Conservation (phyloP, 2,329 filamentous ascomycete genomes). For the Pseudofabraea citricarpa region DNA sequence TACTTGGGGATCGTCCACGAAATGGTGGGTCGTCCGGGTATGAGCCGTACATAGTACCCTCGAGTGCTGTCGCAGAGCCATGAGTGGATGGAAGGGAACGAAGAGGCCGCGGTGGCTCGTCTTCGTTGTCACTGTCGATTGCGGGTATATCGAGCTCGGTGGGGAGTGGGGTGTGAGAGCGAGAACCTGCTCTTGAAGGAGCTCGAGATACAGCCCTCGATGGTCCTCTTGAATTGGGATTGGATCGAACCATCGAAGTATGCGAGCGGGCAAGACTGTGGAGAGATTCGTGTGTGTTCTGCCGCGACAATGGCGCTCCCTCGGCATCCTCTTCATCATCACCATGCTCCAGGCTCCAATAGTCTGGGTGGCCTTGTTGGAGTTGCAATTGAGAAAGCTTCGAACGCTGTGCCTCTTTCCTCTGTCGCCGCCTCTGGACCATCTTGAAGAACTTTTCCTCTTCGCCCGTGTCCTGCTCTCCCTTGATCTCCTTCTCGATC, state of each 20-base stretch:
- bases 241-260: conserved; percentile 18
- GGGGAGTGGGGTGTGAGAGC: conserved; percentile 28
- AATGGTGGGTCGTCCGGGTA: conserved; percentile 54
- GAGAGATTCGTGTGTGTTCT: conserved; percentile 22
- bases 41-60: conserved; percentile 73
- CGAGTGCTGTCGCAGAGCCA: conserved; percentile 49
- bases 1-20: conserved; percentile 70
- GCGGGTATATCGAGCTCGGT: conserved; percentile 31
- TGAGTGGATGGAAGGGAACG: conserved; percentile 46
- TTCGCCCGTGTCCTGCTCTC: conserved; percentile 52
- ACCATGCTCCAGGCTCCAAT: conserved; percentile 83
- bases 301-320: conserved; percentile 22
- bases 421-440: conserved; percentile 51
- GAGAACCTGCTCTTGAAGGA: conserved; percentile 24
- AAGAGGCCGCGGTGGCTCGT: conserved; percentile 47
- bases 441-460: conserved; percentile 54
- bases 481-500: conserved; percentile 66
- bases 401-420: conserved; percentile 54
- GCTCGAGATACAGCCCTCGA: conserved; percentile 23
- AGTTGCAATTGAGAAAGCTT: conserved; percentile 45
- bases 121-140: conserved; percentile 43
- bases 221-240: conserved; percentile 20
- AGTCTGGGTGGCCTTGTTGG: conserved; percentile 49
- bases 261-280: conserved; percentile 14
- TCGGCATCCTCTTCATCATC: conserved; percentile 41